A percentile compares a stretch with the other conserved stretches of the same genome.
phyloP scores from a whole-genome alignment of 805 yeast genomes.

The Kodamaea jinghongensis region DNA sequence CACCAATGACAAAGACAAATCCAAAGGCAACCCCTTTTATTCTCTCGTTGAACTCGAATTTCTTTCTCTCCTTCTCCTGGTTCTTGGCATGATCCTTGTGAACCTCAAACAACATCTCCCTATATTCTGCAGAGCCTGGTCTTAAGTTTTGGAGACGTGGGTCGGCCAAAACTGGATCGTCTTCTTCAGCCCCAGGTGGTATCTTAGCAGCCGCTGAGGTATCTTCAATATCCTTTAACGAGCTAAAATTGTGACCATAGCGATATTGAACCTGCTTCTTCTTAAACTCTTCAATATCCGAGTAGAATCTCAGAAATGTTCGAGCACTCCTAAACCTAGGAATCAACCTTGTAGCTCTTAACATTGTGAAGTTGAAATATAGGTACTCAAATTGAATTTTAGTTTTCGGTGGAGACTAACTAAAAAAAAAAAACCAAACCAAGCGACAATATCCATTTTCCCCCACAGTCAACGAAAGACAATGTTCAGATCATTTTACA shows the following conservation, averaged over 20 bases:
- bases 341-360: no score
- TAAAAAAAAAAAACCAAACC: no score
- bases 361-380: no score
- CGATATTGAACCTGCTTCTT: conserved; percentile 28
- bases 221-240: conserved; percentile 17
- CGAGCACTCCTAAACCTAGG: neutral
- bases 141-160: conserved; percentile 28
- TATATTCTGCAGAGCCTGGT: conserved; percentile 37
- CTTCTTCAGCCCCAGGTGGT: conserved; percentile 6
- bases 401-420: no score
- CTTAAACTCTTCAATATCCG: conserved; percentile 37
- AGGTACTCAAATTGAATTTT: no score
- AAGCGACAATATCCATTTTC: no score
- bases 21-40: conserved; percentile 47
- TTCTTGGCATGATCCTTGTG: conserved; percentile 25
- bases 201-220: neutral
- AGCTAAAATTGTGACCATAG: conserved; percentile 22
- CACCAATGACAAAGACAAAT: conserved; percentile 32
- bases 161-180: conserved; percentile 24
- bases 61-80: conserved; percentile 25
- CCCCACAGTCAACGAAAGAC: no score
- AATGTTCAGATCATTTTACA: no score
- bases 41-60: conserved; percentile 42
- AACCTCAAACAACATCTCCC: conserved; percentile 27
- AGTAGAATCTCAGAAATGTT: conserved; percentile 5